A percentile compares a stretch with the other conserved stretches of the same genome.
Conservation (phyloP, 345 rosid species). For the Melaleuca quinquenervia region DNA sequence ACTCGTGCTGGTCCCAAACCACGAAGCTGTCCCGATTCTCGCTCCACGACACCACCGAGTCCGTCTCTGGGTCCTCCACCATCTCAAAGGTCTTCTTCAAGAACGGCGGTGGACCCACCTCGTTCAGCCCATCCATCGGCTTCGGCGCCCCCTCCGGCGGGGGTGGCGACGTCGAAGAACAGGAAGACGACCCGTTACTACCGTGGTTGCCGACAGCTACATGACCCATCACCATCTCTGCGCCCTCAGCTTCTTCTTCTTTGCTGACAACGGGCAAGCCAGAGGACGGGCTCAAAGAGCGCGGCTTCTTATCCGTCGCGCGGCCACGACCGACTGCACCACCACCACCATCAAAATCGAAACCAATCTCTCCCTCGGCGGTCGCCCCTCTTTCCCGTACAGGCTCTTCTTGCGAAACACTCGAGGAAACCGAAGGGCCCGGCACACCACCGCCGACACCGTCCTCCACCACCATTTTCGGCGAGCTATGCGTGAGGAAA, state of each 20-base stretch:
- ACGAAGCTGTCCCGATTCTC: slow-evolving; percentile 34
- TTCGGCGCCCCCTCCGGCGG: slow-evolving; percentile 18
- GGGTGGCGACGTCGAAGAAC: slow-evolving; percentile 6
- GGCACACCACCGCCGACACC: not conserved
- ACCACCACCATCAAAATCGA: not conserved
- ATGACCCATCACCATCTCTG: not conserved
- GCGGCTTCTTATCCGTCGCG: not conserved
- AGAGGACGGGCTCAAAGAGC: not conserved
- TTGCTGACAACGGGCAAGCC: not conserved
- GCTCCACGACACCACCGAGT: slow-evolving; percentile 46
- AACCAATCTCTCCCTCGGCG: not conserved
- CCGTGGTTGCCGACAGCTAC: not conserved
- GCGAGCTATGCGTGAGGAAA: not conserved
- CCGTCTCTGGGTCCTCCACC: slow-evolving; percentile 42
- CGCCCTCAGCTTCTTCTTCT: not conserved
- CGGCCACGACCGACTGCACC: not conserved
- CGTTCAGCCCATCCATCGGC: slow-evolving; percentile 51
- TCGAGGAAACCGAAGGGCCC: not conserved
- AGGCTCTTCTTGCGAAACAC: not conserved
- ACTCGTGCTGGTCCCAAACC: slow-evolving; percentile 40
- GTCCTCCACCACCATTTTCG: not conserved
- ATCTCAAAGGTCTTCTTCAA: slow-evolving; percentile 44
- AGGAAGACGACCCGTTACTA: not conserved
- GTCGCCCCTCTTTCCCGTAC: not conserved
- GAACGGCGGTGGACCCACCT: slow-evolving; percentile 49